Evolutionary conservation across 148 eudicot species (phyloP), one percentile per base, ranked within the genome.

Genomic region (Agrostemma githago): DNA sequence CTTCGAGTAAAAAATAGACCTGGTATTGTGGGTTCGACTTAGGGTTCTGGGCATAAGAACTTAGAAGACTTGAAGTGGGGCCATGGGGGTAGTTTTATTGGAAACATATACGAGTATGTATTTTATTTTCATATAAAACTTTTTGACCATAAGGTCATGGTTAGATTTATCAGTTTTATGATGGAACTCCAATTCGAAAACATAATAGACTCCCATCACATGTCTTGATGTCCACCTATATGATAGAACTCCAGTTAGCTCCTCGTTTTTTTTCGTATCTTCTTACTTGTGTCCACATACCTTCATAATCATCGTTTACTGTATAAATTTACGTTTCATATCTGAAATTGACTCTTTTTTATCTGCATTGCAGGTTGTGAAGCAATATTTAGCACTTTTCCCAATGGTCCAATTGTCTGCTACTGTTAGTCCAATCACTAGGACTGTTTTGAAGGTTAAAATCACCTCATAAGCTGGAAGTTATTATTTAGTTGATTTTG

Each of bases 401-500:
- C 99, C 99, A 8, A 87, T 83, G 67, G 82, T 96, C 66, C 90
- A 86, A 72, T 85, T 96, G 83, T 87, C 93, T 79, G 99, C 97
- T 75, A 89, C 94, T 77, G 88, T 96, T 76, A 96, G 99, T 84
- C 99, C 99, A 65, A 96, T 96, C 81, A 96, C 99, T 58, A 92
- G 99, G 85, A 96, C 99, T 58, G 99, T 96, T 74, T 85, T 96
- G 60, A 96, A 96, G 99, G 98, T 93, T 82, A 79, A 54, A 26
- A 26, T 26, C 19, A 37, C 44, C 42, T 41, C 42, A 38, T 34
- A 62, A 17, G 72, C 62, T 10, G 41, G 34, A 26, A 26, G 34
- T 26, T 74, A 37, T 53, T 34, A n/a, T 14, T 56, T 6, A 51
- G 37, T 70, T 20, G 5, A 38, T 44, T 72, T 53, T 17, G 1